Evolutionary conservation across 139 green algal genomes (phyloP).

Genomic region (Tetradesmus obliquus): DNA sequence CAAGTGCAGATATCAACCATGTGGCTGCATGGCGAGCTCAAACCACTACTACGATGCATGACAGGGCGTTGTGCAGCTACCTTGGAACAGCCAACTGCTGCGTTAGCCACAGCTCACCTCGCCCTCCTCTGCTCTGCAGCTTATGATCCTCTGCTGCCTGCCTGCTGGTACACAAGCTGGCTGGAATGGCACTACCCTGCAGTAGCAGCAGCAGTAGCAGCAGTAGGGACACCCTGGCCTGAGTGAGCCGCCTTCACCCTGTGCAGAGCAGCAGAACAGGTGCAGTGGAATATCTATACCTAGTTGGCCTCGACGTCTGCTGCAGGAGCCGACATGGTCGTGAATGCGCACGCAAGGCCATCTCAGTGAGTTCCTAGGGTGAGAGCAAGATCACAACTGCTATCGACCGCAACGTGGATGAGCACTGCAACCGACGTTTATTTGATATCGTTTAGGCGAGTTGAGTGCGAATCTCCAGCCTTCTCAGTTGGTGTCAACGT

Average conservation of each 20-base stretch:
- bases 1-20: no score
- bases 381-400: background rate
- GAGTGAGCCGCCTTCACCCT: background rate
- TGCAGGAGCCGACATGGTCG: background rate
- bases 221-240: background rate
- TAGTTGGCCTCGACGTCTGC: background rate
- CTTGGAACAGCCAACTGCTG: background rate
- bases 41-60: background rate
- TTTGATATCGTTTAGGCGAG: no score
- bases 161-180: background rate
- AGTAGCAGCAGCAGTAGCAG: constrained; percentile 3
- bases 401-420: background rate
- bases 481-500: background rate
- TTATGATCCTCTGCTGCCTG: background rate
- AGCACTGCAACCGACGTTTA: background rate
- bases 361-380: background rate
- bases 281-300: background rate
- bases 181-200: background rate
- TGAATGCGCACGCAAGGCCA: background rate
- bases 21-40: no score
- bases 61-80: background rate
- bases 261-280: background rate
- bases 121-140: constrained; percentile 1
- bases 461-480: no score
- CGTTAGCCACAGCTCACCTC: background rate